Conservation (phyloP, 2,329 filamentous ascomycete species). For the Cladosporium austrohemisphaericum region DNA sequence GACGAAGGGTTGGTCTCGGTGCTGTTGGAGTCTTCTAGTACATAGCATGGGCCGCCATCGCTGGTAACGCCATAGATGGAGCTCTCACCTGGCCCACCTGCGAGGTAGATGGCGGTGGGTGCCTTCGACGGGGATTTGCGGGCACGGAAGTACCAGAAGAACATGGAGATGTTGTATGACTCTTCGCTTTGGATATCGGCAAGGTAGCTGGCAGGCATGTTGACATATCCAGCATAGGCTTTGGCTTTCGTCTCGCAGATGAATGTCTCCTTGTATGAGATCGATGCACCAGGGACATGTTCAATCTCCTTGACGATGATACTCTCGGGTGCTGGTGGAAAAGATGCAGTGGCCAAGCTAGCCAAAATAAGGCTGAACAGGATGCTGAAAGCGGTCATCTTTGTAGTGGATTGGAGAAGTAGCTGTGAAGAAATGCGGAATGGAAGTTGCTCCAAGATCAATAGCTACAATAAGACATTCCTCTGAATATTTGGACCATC, state of each 20-base stretch:
- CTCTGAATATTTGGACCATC: not conserved
- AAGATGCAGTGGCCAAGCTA: conserved; percentile 17
- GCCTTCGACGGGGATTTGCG: conserved; percentile 19
- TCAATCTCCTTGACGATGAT: conserved; percentile 17
- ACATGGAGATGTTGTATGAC: conserved; percentile 26
- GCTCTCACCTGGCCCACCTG: conserved; percentile 52
- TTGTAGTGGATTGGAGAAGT: not conserved
- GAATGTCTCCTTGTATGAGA: conserved; percentile 27
- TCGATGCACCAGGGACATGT: conserved; percentile 20
- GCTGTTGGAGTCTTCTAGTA: conserved; percentile 38
- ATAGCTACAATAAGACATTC: not conserved
- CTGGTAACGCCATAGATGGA: conserved; percentile 56
- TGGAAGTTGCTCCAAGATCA: too few relatives aligned
- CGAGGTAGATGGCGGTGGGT: conserved; percentile 38
- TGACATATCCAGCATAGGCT: conserved; percentile 55
- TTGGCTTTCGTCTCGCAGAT: conserved; percentile 54
- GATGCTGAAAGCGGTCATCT: not conserved
- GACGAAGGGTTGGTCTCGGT: conserved; percentile 45
- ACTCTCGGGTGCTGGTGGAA: conserved; percentile 17
- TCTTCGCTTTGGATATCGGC: conserved; percentile 16
- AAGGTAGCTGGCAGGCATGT: conserved; percentile 44
- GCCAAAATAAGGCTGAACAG: not conserved
- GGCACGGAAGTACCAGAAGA: conserved; percentile 28
- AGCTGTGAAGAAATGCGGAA: not conserved
- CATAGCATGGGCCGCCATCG: conserved; percentile 40